phyloP scores from a whole-genome alignment of 1,284 basidiomycete genomes.

The Puccinia coronata region DNA sequence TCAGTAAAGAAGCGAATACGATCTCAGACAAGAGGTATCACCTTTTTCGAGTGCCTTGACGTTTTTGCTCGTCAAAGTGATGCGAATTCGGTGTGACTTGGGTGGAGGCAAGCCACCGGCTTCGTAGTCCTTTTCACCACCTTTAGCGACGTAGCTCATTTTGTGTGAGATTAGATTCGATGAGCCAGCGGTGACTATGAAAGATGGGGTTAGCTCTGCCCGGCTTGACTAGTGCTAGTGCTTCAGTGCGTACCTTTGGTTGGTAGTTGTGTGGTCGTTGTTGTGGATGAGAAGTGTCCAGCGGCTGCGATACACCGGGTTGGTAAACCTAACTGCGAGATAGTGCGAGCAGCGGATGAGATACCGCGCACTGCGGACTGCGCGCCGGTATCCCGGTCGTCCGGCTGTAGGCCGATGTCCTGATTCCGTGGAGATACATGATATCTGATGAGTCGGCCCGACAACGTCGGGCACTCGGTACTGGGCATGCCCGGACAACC shows the following conservation, averaged over 20 bases:
- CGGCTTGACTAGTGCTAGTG: neutral
- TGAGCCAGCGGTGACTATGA: slow-evolving; percentile 57
- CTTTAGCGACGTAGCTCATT: slow-evolving; percentile 99
- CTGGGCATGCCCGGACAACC: too few species aligned
- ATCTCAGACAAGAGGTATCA: slow-evolving; percentile 58
- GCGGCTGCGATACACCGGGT: neutral
- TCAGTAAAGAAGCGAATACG: neutral
- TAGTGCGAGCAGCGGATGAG: neutral
- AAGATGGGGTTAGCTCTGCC: neutral
- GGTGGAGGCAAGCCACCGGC: slow-evolving; percentile 73
- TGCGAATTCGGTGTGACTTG: slow-evolving; percentile 99
- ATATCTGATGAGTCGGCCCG: too few species aligned
- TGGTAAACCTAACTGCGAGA: slow-evolving; percentile 14
- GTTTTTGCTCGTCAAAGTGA: slow-evolving; percentile 97
- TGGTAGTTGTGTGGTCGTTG: neutral
- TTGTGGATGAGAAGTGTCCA: neutral
- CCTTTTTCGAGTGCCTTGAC: slow-evolving; percentile 99
- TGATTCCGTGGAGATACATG: too few species aligned
- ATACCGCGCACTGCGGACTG: slow-evolving; percentile 4
- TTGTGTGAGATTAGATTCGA: slow-evolving; percentile 65
- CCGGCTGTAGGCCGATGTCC: too few species aligned
- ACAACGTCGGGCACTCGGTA: too few species aligned
- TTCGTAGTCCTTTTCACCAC: slow-evolving; percentile 78
- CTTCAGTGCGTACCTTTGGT: neutral
- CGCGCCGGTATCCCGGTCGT: too few species aligned